Evolutionary conservation across 495 filamentous ascomycete species (phyloP), one percentile per base, ranked within the genome.

Genomic region (Penicillium desertorum): DNA sequence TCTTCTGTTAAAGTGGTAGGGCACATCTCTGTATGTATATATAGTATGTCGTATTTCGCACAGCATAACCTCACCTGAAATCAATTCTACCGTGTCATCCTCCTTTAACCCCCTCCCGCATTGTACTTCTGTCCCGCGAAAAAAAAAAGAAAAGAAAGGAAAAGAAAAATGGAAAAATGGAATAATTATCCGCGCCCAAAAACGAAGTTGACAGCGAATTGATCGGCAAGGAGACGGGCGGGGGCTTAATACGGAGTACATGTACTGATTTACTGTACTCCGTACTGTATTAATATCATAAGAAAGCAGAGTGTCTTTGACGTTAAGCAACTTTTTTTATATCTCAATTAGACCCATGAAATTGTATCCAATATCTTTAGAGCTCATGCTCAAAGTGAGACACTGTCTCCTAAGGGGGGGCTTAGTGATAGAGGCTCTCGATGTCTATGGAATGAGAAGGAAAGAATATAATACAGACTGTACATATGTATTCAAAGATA

Each of bases 101-200:
- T 37, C 4, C 20, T 14, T n/a, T 14, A n/a, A 19, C 25, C 54
- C 39, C 27, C 43, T 39, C 27, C 53, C 59, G 56, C 51, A 59
- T 43, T 8, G 61, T 63, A 63, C 61, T 60, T 62, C 44, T 54
- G 61, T 49, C 43, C 25, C 14, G 30, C 19, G 30, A 37, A 7
- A 37, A 37, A 37, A 37, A 45, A 43, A 32, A 25, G 5, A 22
- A 36, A n/a, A 17, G 7, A 27, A n/a, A 12, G n/a, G n/a, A n/a
- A n/a, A n/a, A n/a, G n/a, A n/a, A n/a, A n/a, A n/a, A n/a, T n/a
- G n/a, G n/a, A n/a, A n/a, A n/a, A n/a, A n/a, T 39, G 30, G 50
- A 57, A 58, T 12, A 19, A 20, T 43, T 48, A 23, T 54, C 27
- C 30, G 12, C 27, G 14, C 20, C 25, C 12, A 3, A 41, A 30